A percentile compares a stretch with the other conserved stretches of the same genome.
Conservation (phyloP, 495 filamentous ascomycete species). For the Usnea hakonensis region DNA sequence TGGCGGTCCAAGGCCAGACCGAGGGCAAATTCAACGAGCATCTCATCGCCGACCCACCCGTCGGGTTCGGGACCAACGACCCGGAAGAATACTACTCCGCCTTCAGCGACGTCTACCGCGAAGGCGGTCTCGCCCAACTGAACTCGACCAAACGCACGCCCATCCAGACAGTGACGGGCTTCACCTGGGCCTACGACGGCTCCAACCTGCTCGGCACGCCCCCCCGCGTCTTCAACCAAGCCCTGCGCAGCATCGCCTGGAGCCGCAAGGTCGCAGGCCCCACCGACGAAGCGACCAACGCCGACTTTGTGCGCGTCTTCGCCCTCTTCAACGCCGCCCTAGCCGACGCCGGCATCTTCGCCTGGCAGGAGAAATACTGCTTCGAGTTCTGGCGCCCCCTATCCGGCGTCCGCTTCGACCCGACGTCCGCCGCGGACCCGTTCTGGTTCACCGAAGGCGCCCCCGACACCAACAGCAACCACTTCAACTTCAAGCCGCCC, state of each 20-base stretch:
- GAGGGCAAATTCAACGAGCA: conserved; percentile 24
- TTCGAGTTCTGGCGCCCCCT: conserved; percentile 36
- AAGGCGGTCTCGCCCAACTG: conserved; percentile 23
- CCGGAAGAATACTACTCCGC: conserved; percentile 25
- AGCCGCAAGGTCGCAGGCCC: conserved; percentile 7
- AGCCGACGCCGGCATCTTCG: conserved; percentile 33
- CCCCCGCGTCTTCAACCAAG: conserved; percentile 26
- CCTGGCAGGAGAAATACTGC: conserved; percentile 31
- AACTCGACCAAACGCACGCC: conserved; percentile 27
- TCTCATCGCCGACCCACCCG: conserved; percentile 30
- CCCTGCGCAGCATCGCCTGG: conserved; percentile 28
- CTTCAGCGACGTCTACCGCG: conserved; percentile 24
- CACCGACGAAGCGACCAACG: conserved; percentile 29
- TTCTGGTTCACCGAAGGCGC: conserved; percentile 32
- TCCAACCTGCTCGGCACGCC: conserved; percentile 32
- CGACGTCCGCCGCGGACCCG: conserved; percentile 21
- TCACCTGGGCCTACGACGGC: conserved; percentile 36
- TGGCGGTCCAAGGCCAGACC: conserved; percentile 25
- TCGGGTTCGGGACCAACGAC: conserved; percentile 23
- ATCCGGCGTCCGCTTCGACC: conserved; percentile 29
- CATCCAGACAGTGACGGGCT: conserved; percentile 23
- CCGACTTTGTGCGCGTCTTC: conserved; percentile 32
- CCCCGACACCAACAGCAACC: conserved; percentile 31
- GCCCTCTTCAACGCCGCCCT: conserved; percentile 28
- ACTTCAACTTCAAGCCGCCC: conserved; percentile 30